phyloP scores from a whole-genome alignment of 495 filamentous ascomycete genomes.

The Parathielavia hyrcaniae region DNA sequence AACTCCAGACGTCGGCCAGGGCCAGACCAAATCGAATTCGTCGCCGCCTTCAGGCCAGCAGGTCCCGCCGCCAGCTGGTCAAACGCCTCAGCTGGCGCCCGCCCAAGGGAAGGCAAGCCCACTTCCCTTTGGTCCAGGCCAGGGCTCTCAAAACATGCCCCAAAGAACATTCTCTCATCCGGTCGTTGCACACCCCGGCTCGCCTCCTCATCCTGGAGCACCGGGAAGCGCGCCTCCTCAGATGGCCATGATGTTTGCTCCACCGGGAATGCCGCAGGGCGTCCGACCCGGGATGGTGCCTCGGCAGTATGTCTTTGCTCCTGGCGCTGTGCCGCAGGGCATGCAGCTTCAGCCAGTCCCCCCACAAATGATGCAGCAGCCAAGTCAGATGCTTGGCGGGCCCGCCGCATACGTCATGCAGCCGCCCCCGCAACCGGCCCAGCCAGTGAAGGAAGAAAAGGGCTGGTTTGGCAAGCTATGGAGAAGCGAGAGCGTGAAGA shows the following conservation, averaged over 20 bases:
- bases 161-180: conserved; percentile 1
- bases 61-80: not conserved
- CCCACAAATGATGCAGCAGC: conserved; percentile 8
- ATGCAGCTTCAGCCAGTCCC: conserved; percentile 4
- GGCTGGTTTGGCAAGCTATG: conserved; percentile 17
- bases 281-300: conserved; percentile 2
- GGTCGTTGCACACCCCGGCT: not conserved
- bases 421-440: conserved; percentile 4
- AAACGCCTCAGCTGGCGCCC: not conserved
- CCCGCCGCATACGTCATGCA: conserved; percentile 5
- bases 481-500: conserved; percentile 7
- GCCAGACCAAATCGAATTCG: not conserved
- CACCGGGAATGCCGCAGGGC: not conserved
- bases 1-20: not conserved
- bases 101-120: not conserved
- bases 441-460: conserved; percentile 12
- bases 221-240: conserved; percentile 13
- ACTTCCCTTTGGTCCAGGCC: not conserved
- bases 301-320: not conserved
- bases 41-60: not conserved
- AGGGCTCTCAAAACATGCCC: not conserved
- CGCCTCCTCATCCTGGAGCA: conserved; percentile 5
- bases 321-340: not conserved
- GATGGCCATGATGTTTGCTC: conserved; percentile 8
- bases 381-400: conserved; percentile 2